phyloP scores from a whole-genome alignment of 352 stramenopile genomes.

The Pythium scleroteichum region DNA sequence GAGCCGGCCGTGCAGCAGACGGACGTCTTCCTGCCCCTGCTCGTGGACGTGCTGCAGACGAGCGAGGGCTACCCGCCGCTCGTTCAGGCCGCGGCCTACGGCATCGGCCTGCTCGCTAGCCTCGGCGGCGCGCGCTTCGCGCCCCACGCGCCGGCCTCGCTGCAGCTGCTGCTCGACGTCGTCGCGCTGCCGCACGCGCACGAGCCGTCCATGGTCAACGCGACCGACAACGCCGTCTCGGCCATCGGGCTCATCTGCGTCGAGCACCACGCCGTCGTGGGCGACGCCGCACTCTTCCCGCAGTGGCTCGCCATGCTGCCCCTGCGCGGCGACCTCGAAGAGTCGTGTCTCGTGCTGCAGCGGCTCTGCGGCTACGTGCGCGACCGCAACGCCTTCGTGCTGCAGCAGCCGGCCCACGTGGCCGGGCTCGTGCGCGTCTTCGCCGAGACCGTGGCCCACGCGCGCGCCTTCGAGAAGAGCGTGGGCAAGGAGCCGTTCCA shows the following conservation, averaged over 20 bases:
- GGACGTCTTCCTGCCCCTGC: constrained; percentile 66
- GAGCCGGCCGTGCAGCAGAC: constrained; percentile 45
- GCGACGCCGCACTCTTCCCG: constrained; percentile 53
- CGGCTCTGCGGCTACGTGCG: constrained; percentile 68
- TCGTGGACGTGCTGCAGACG: constrained; percentile 64
- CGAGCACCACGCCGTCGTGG: constrained; percentile 50
- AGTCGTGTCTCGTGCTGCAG: constrained; percentile 63
- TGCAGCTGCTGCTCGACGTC: constrained; percentile 64
- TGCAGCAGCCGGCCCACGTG: constrained; percentile 44
- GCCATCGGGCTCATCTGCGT: constrained; percentile 76
- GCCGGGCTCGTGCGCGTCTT: constrained; percentile 61
- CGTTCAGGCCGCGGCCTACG: constrained; percentile 72
- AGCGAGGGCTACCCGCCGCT: constrained; percentile 57
- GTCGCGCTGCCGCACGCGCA: constrained; percentile 54
- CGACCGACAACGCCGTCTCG: constrained; percentile 78
- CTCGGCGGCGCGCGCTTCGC: constrained; percentile 56
- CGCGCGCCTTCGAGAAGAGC: constrained; percentile 41
- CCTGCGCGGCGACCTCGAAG: constrained; percentile 73
- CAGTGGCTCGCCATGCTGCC: constrained; percentile 75
- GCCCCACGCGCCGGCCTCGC: constrained; percentile 44
- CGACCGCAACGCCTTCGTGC: constrained; percentile 59
- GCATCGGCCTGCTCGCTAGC: constrained; percentile 66
- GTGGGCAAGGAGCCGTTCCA: constrained; percentile 49
- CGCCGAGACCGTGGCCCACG: constrained; percentile 45
- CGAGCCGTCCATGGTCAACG: constrained; percentile 58